Conservation (phyloP, 768 basidiomycete species). For the Tylopilus sp. region DNA sequence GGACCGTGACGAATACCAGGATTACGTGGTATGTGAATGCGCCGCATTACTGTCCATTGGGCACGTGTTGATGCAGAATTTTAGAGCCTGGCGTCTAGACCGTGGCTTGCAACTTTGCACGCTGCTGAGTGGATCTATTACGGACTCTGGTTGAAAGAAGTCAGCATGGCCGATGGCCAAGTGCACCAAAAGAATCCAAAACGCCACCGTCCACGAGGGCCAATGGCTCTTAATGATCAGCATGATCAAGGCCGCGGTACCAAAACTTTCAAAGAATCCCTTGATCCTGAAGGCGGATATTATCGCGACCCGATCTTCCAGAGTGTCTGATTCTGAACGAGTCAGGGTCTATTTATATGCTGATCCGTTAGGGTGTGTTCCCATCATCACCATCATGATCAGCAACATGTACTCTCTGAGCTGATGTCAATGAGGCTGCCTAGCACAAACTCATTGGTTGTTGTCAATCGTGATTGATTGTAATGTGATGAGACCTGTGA, state of each 20-base stretch:
- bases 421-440: not conserved
- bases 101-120: too few species aligned
- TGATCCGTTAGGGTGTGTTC: not conserved
- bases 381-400: not conserved
- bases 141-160: too few species aligned
- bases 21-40: too few species aligned
- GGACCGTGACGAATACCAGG: too few species aligned
- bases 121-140: too few species aligned
- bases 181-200: too few species aligned
- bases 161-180: not conserved
- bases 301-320: not conserved
- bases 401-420: not conserved
- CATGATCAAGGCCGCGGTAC: not conserved
- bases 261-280: not conserved
- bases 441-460: not conserved
- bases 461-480: not conserved
- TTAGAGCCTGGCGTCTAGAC: too few species aligned
- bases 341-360: not conserved
- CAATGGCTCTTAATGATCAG: conserved; percentile 2
- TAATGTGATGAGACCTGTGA: too few species aligned
- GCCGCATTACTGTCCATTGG: too few species aligned
- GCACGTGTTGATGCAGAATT: too few species aligned
- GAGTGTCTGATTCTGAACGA: not conserved
- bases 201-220: too few species aligned
- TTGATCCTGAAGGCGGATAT: not conserved